Evolutionary conservation across 2,329 filamentous ascomycete species (phyloP).

Genomic region (Phialophora macrospora): DNA sequence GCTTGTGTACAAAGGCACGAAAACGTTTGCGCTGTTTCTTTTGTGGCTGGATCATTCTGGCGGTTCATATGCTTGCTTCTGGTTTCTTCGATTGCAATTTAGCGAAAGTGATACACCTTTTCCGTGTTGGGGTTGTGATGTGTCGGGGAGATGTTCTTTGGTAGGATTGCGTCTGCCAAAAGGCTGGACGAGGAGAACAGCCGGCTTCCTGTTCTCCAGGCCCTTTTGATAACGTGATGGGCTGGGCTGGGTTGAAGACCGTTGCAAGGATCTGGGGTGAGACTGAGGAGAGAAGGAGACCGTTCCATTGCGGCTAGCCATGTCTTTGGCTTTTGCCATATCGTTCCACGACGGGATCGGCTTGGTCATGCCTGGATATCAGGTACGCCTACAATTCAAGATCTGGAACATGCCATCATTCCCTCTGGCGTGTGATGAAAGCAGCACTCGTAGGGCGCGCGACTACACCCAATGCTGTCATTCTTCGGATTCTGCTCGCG

Average conservation of each 20-base stretch:
- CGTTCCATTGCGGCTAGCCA: slow-evolving; percentile 1
- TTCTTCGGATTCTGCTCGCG: not conserved
- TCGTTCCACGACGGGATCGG: not conserved
- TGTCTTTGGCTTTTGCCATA: not conserved
- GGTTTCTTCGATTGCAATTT: slow-evolving; percentile 31
- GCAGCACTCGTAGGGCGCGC: not conserved
- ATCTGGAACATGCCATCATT: not conserved
- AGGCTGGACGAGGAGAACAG: slow-evolving; percentile 4
- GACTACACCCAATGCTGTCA: not conserved
- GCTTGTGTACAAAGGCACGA: slow-evolving; percentile 24
- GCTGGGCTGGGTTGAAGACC: not conserved
- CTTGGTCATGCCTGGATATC: not conserved
- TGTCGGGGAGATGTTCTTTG: slow-evolving; percentile 4
- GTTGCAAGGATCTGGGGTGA: not conserved
- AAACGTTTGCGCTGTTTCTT: slow-evolving; percentile 19
- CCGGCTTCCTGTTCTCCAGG: not conserved
- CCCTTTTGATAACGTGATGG: slow-evolving; percentile 2
- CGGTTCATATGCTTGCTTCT: slow-evolving; percentile 8
- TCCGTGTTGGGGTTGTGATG: slow-evolving; percentile 16
- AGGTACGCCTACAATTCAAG: slow-evolving; percentile 3
- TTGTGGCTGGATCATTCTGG: slow-evolving; percentile 19
- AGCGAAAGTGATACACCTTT: slow-evolving; percentile 30
- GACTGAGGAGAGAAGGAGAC: slow-evolving; percentile 5
- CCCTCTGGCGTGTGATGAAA: not conserved
- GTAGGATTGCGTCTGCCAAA: not conserved